These are phyloP conservation scores for Auricularia heimuer DNA, from an alignment of 768 basidiomycete genomes.

Conservation along the genomic window DNA sequence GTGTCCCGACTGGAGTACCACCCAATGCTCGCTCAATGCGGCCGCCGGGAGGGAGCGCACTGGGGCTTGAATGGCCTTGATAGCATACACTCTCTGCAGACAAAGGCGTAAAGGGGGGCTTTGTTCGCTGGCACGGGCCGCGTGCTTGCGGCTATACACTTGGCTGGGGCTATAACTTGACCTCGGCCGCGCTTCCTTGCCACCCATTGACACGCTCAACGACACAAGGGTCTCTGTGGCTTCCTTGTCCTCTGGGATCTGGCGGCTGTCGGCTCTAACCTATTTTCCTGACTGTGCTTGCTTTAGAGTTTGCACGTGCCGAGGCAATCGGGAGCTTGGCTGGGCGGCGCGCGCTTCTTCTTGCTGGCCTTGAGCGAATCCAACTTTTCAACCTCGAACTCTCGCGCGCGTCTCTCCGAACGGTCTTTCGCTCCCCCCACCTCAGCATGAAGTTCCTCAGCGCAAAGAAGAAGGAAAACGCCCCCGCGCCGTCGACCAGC, in stretches of 20 bases:
- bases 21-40: no score
- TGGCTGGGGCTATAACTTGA: no score
- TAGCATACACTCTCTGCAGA: no score
- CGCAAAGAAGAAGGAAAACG: neutral
- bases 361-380: neutral
- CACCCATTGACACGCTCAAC: no score
- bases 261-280: neutral
- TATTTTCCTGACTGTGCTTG: neutral
- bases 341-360: neutral
- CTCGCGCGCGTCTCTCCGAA: neutral
- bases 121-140: no score
- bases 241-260: neutral
- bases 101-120: no score
- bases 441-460: neutral
- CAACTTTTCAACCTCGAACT: neutral
- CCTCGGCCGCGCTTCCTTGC: no score
- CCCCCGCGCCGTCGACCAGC: neutral
- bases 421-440: neutral
- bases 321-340: neutral
- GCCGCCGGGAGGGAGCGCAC: no score
- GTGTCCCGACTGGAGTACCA: no score
- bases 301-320: neutral
- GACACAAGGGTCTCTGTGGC: neutral
- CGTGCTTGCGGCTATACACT: no score
- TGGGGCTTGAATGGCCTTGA: no score